Evolutionary conservation across 257 asterid genomes (phyloP), one percentile per base, ranked within the genome.

Genomic region (Lycium barbarum): DNA sequence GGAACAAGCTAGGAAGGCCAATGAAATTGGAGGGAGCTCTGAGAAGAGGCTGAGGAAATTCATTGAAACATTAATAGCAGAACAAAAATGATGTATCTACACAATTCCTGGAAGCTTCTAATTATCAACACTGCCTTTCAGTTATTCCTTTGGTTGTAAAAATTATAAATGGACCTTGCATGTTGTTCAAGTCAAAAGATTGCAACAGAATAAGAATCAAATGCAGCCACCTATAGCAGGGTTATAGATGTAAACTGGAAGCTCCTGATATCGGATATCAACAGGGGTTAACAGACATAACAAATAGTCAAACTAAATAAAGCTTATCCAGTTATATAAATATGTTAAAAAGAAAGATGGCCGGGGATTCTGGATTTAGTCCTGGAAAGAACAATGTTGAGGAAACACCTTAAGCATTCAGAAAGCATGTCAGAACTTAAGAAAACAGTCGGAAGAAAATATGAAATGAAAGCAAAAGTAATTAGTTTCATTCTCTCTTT

Each of bases 1-100:
- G 86, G 76, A 84, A 33, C 85, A 82, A 68, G 90, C 89, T 8
- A 80, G 73, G 71, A 84, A 84, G 83, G 90, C 90, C 38, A 59
- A 84, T 38, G 84, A 15, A 54, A 15, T 36, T 17, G 78, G 84
- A 62, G 92, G 91, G 54, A 87, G 87, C 83, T 89, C 90, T 7
- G 80, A 84, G 58, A 86, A 73, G 45, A 81, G 72, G 66, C 10
- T 89, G 61, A 47, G 22, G 71, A 80, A 80, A 53, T 10, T 85
- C 47, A 51, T 90, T 35, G 66, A 76, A 76, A 22, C 8, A 54
- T 7, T 76, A 76, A 14, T 35, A 51, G 26, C 82, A 76, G 82
- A 74, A 51, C 43, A 74, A 49, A 49, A 49, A 13, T 49, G 62
- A 74, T 47, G 43, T 12, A 73, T 22, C 61, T 49, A 51, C 7